Percentiles rank a stretch among this genome's conserved stretches.
These are phyloP conservation scores for Ilex asprella DNA, from an alignment of 257 asterid species.

Conservation along the genomic window DNA sequence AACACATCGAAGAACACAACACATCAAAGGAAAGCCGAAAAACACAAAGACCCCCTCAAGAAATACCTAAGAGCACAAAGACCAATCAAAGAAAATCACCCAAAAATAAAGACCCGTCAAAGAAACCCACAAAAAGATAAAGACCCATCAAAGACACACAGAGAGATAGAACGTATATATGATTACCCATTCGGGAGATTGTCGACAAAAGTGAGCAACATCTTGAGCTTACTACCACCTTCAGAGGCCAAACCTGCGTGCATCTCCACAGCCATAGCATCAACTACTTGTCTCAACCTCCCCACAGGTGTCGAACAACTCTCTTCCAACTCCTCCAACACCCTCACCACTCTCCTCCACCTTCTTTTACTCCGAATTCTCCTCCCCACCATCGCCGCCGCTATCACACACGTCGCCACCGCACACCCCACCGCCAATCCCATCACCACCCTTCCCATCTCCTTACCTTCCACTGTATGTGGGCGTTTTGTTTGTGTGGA, in stretches of 20 bases:
- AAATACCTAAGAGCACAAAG: too few species aligned
- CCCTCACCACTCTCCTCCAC: slow-evolving; percentile 52
- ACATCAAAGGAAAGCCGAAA: too few species aligned
- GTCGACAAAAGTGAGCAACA: slow-evolving; percentile 75
- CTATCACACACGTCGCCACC: slow-evolving; percentile 60
- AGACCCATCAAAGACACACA: not conserved
- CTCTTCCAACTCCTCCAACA: slow-evolving; percentile 66
- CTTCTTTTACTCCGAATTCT: slow-evolving; percentile 49
- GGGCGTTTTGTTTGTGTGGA: not conserved
- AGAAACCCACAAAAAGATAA: not conserved
- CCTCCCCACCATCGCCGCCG: slow-evolving; percentile 60
- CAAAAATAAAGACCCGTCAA: not conserved
- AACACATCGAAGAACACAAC: too few species aligned
- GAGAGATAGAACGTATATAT: not conserved
- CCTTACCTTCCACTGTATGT: slow-evolving; percentile 7
- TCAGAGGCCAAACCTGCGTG: slow-evolving; percentile 94
- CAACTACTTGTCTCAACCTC: slow-evolving; percentile 76
- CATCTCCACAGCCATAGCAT: slow-evolving; percentile 96
- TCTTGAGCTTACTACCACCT: slow-evolving; percentile 89
- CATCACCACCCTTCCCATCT: slow-evolving; percentile 52
- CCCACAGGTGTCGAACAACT: slow-evolving; percentile 63
- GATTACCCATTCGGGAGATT: slow-evolving; percentile 78
- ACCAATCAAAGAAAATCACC: not conserved
- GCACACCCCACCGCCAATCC: slow-evolving; percentile 70
- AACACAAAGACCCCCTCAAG: too few species aligned